Evolutionary conservation across 129 eudicot genomes (phyloP), one percentile per base, ranked within the genome.

Genomic region (Ambrosia artemisiifolia): DNA sequence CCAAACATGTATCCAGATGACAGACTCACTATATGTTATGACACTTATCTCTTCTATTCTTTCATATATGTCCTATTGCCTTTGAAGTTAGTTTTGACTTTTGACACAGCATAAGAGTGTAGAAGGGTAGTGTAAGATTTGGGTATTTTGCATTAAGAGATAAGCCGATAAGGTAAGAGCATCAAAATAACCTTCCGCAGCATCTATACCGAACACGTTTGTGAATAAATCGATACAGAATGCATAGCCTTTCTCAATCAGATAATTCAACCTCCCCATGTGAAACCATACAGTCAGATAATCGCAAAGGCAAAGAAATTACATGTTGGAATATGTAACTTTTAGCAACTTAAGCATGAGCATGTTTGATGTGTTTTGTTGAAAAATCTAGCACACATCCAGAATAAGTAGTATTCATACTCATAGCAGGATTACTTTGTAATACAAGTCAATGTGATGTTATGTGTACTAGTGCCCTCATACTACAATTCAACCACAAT

Each of bases 101-200:
- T n/a, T 4, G 80, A n/a, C n/a, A n/a, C 76, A n/a, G 96, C 98
- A 73, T 81, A 92, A 6, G 79, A 89, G 63, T 92, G 98, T 51
- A 92, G 96, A 50, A 92, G 89, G 63, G 98, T 89, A 32, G 95
- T 89, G 83, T 81, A 92, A 32, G 98, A 85, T 82, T 92, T 96
- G 43, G 84, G 83, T 51, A 96, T 86, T 83, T 85, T 87, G 85
- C 82, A 47, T 49, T 77, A 38, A 84, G 70, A 47, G 98, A 24
- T n/a, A n/a, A n/a, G n/a, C n/a, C n/a, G 28, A 1, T 24, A 24
- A 24, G 1, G 95, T 43, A 92, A 80, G 6, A 33, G 79, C 79
- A 80, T 85, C 88, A 51, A 92, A 88, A 77, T 92, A 88, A 60
- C 96, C 87, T 67, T 92, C 98, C 50, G 98, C 96, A 42, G 96